Conservation (phyloP, 225 moss, liverwort and hornwort species). For the Sphagnum tenellum region DNA sequence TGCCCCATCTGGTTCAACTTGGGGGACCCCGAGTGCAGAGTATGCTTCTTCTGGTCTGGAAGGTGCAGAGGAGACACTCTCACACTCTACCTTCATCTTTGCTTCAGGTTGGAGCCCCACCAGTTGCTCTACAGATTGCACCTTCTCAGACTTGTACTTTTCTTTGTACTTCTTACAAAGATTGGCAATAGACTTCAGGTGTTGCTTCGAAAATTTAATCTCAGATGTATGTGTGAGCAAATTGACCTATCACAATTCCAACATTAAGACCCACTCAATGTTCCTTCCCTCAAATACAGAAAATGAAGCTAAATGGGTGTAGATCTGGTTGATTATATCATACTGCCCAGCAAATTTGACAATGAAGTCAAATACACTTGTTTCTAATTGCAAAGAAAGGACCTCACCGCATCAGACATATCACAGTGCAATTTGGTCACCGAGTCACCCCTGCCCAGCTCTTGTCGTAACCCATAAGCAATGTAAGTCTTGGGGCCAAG, state of each 20-base stretch:
- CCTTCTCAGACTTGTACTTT: no score
- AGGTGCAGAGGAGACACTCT: no score
- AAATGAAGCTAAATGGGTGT: neutral
- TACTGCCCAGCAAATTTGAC: no score
- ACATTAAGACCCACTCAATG: no score
- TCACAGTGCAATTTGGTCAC: slow-evolving; percentile 72
- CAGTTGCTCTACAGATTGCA: neutral
- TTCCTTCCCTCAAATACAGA: neutral
- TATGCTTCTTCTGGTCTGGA: no score
- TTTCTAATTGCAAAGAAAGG: no score
- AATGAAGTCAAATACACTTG: no score
- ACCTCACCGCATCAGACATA: slow-evolving; percentile 62
- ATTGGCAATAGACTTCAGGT: slow-evolving; percentile 2
- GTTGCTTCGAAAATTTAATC: slow-evolving; percentile 9
- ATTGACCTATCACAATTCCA: slow-evolving; percentile 33
- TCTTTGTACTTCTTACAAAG: slow-evolving; percentile 15
- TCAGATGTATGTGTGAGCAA: slow-evolving; percentile 48
- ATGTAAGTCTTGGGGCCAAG: slow-evolving; percentile 72
- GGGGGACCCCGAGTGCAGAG: no score
- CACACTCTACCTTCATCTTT: no score
- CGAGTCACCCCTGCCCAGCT: slow-evolving; percentile 47
- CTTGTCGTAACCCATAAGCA: slow-evolving; percentile 61
- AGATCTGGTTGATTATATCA: no score
- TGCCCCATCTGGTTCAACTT: no score
- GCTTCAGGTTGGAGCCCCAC: neutral